These are phyloP conservation scores for Pittosporum tobira DNA, from an alignment of 129 eudicot genomes.

Conservation along the genomic window DNA sequence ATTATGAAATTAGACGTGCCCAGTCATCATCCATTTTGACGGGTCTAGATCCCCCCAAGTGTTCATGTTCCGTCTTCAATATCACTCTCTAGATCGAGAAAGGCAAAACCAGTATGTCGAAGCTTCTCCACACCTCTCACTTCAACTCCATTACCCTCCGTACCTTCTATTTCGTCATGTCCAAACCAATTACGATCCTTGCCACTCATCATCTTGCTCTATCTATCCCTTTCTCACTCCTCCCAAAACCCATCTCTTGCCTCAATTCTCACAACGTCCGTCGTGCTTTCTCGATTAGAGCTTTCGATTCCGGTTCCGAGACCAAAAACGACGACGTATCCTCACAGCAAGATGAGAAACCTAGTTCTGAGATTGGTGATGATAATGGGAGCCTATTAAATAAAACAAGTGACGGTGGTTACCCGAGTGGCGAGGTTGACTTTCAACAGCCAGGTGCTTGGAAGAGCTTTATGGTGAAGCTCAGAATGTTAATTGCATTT, in stretches of 20 bases:
- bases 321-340: slow-evolving; percentile 4
- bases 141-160: slow-evolving; percentile 20
- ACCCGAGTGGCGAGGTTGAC: slow-evolving; percentile 75
- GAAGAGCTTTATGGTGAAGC: slow-evolving; percentile 59
- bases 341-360: slow-evolving; percentile 7
- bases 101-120: slow-evolving; percentile 14
- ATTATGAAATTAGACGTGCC: too few relatives aligned
- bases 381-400: background rate
- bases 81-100: too few relatives aligned
- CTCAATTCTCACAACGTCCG: background rate
- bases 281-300: slow-evolving; percentile 10
- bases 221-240: background rate
- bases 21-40: too few relatives aligned
- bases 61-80: too few relatives aligned
- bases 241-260: slow-evolving; percentile 2
- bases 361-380: slow-evolving; percentile 9
- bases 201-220: slow-evolving; percentile 8
- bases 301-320: slow-evolving; percentile 21
- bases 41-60: too few relatives aligned
- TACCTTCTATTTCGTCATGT: background rate
- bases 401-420: slow-evolving; percentile 17
- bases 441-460: slow-evolving; percentile 32
- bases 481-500: slow-evolving; percentile 48
- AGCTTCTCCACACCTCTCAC: slow-evolving; percentile 21
- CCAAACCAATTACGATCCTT: slow-evolving; percentile 2